Evolutionary conservation across 176 grass and related monocot genomes (phyloP).

Genomic region (Dactylis glomerata): DNA sequence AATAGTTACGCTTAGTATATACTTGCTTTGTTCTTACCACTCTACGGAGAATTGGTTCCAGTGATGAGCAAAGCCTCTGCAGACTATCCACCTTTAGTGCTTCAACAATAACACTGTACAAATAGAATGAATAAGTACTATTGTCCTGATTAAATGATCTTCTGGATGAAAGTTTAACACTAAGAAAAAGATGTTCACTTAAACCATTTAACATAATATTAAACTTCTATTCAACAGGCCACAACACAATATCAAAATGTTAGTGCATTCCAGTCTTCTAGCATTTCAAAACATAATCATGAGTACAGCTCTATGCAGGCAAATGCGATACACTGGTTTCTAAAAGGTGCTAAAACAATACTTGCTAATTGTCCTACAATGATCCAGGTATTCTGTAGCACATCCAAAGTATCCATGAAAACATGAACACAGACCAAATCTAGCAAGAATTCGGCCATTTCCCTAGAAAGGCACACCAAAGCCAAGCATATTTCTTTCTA

Average conservation of each 20-base stretch:
- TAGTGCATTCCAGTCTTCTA: background rate
- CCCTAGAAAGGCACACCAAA: background rate
- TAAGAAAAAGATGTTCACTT: background rate
- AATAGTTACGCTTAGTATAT: background rate
- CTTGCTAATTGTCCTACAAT: background rate
- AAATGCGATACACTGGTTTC: background rate
- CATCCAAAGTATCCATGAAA: background rate
- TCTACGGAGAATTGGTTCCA: constrained; percentile 79
- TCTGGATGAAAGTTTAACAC: constrained; percentile 3
- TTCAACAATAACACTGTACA: constrained; percentile 72
- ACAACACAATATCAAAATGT: background rate
- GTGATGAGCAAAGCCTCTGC: constrained; percentile 64
- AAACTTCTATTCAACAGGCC: background rate
- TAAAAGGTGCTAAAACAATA: background rate
- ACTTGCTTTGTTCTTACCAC: constrained; percentile 46
- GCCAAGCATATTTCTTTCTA: background rate
- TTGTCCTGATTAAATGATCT: background rate
- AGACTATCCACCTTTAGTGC: constrained; percentile 69
- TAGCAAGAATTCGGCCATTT: background rate
- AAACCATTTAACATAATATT: constrained; percentile 9
- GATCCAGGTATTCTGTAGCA: background rate
- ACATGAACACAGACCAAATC: background rate
- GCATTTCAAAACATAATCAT: constrained; percentile 21
- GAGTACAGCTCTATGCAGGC: background rate
- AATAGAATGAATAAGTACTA: background rate